These are phyloP conservation scores for Prasinococcaceae sp. DNA, from an alignment of 139 green algal genomes.

Conservation along the genomic window DNA sequence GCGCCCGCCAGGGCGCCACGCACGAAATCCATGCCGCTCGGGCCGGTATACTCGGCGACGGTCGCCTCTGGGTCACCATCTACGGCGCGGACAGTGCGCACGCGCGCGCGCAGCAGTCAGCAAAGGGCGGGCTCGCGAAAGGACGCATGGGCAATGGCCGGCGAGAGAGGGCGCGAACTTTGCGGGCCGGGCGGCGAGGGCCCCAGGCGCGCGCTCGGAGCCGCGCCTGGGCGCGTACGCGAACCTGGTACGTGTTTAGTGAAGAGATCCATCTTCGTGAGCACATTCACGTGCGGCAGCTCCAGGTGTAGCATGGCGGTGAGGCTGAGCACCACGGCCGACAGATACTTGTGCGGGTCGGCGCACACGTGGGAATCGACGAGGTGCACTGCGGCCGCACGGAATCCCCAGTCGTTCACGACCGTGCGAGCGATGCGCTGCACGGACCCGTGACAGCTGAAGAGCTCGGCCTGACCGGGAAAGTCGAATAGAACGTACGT, in stretches of 20 bases:
- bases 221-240: background rate
- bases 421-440: slow-evolving; percentile 22
- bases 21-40: too few species aligned
- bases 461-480: slow-evolving; percentile 58
- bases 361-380: slow-evolving; percentile 70
- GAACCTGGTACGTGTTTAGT: too few species aligned
- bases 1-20: too few species aligned
- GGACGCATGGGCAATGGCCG: too few species aligned
- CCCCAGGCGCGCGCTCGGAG: too few species aligned
- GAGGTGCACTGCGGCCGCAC: slow-evolving; percentile 47
- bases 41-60: too few species aligned
- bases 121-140: too few species aligned
- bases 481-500: slow-evolving; percentile 80
- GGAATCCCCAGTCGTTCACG: slow-evolving; percentile 3
- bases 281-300: slow-evolving; percentile 89
- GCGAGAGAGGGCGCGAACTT: too few species aligned
- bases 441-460: slow-evolving; percentile 17
- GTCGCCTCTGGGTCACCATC: too few species aligned
- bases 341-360: slow-evolving; percentile 67
- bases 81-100: too few species aligned
- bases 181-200: too few species aligned
- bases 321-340: slow-evolving; percentile 47
- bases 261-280: slow-evolving; percentile 91
- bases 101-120: too few species aligned
- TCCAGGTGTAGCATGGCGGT: slow-evolving; percentile 92